Evolutionary conservation across 768 basidiomycete species (phyloP), one percentile per base, ranked within the genome.

Genomic region (Mrakia blollopis): DNA sequence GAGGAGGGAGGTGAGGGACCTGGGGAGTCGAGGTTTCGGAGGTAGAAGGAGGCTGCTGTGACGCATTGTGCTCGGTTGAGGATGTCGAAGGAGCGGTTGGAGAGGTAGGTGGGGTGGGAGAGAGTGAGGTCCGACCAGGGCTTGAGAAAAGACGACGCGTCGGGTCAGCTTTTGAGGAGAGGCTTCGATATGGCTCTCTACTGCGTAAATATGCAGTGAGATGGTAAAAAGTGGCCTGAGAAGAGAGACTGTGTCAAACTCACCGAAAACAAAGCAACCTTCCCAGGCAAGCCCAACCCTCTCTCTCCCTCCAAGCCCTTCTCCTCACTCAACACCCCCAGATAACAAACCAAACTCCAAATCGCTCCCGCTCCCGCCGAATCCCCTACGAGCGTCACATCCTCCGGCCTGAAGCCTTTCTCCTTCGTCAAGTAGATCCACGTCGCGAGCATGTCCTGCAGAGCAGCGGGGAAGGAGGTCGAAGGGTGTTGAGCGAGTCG

Each of bases 51-150:
- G 4, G 65, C 65, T 3, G 65, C 65, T 35, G 65, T 68, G 39
- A 68, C 39, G 65, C 65, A 68, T 37, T 68, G 65, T 6, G 21
- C 65, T 68, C 37, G 35, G 13, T 68, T 68, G 21, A 68, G 65
- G 35, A 68, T 68, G 37, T 68, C 65, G 35, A 39, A 68, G 25
- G 65, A 39, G 1, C 25, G 39, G 65, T 68, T 68, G 37, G 14
- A 23, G 25, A 39, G 2, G 23, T 23, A n/a, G 65, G 65, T 21
- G 1, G 65, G 65, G 9, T 68, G 65, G 5, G 65, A 68, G 65
- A 68, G 65, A 21, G 65, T 68, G 37, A 68, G 65, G 25, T 68
- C 65, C 25, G 39, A 14, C 65, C 65, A 68, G 37, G 65, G 65
- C 57, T 57, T 25, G 23, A 23, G 54, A 14, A 57, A n/a, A 7